A percentile compares a stretch with the other conserved stretches of the same genome.
Conservation (phyloP, 306 rosid species). For the Fagus sylvatica region DNA sequence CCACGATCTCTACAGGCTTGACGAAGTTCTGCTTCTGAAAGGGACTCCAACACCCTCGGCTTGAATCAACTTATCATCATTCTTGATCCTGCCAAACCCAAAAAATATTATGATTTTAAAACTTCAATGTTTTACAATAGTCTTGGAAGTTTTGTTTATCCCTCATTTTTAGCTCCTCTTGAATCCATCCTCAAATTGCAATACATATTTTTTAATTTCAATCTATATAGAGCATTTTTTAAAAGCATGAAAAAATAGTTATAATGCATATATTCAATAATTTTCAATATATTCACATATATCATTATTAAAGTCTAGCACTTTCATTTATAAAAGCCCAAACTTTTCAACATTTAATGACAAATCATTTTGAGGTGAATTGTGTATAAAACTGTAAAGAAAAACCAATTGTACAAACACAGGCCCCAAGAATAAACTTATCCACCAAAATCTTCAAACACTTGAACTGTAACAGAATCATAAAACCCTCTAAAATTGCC, state of each 20-base stretch:
- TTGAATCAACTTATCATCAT: constrained; percentile 90
- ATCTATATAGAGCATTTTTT: background rate
- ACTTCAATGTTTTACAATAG: background rate
- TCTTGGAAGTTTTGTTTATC: background rate
- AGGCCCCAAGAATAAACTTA: background rate
- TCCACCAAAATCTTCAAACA: background rate
- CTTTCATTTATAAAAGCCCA: background rate
- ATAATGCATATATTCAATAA: background rate
- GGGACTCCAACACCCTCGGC: constrained; percentile 92
- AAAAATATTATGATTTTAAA: background rate
- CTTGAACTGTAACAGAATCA: background rate
- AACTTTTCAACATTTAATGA: background rate
- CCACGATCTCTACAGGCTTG: constrained; percentile 97
- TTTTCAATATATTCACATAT: background rate
- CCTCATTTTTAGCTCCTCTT: background rate
- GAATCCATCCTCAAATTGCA: constrained; percentile 2
- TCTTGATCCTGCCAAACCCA: constrained; percentile 62
- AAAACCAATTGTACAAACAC: background rate
- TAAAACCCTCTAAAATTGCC: background rate
- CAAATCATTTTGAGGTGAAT: background rate
- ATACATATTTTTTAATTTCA: background rate
- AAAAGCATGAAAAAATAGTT: background rate
- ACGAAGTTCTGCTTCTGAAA: constrained; percentile 93
- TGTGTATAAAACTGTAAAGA: background rate
- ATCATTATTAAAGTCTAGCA: background rate